phyloP scores from a whole-genome alignment of 495 filamentous ascomycete genomes.

The Paragyromitra xinjiangensis region DNA sequence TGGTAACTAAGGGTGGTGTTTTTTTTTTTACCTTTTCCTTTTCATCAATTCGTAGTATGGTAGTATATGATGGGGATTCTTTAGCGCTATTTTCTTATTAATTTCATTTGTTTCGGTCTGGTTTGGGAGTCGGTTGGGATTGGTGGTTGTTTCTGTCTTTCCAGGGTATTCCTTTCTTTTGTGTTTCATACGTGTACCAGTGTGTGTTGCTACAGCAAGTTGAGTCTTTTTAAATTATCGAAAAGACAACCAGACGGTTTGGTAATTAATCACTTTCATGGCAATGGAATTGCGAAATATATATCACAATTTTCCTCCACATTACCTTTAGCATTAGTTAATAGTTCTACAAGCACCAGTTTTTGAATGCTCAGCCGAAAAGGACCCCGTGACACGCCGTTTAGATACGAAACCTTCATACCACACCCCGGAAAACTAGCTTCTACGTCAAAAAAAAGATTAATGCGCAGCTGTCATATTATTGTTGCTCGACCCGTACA shows the following conservation, averaged over 20 bases:
- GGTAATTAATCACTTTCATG: not conserved
- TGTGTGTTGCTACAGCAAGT: not conserved
- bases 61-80: not conserved
- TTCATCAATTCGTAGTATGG: not conserved
- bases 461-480: too few relatives aligned
- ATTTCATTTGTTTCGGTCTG: slow-evolving; percentile 21
- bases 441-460: too few relatives aligned
- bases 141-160: not conserved
- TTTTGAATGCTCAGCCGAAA: not conserved
- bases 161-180: not conserved
- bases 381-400: too few relatives aligned
- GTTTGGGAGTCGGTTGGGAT: not conserved
- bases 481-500: too few relatives aligned
- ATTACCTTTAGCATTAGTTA: not conserved
- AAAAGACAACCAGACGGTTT: not conserved
- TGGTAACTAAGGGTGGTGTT: not conserved
- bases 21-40: not conserved
- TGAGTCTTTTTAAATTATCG: slow-evolving; percentile 2
- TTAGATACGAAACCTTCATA: too few relatives aligned
- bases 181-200: not conserved
- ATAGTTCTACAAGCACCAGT: not conserved
- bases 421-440: too few relatives aligned
- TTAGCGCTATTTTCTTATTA: not conserved
- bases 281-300: not conserved
- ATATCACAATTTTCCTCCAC: not conserved